These are phyloP conservation scores for Lantana camara DNA, from an alignment of 257 asterid species.

Conservation along the genomic window DNA sequence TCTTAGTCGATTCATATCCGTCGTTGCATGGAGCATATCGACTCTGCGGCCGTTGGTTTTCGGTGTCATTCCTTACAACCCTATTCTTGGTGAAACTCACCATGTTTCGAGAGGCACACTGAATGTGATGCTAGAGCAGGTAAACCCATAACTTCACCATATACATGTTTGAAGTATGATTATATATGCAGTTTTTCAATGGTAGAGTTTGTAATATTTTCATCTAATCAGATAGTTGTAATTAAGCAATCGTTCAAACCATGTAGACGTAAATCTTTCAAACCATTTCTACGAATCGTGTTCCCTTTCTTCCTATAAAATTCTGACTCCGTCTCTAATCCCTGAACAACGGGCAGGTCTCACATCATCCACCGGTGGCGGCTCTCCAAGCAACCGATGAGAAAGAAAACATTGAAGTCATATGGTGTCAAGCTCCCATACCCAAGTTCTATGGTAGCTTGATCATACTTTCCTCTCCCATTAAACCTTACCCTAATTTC, in stretches of 20 bases:
- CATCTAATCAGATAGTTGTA: too few relatives aligned
- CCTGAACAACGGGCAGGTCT: conserved; percentile 57
- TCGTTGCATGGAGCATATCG: conserved; percentile 88
- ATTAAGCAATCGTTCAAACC: too few relatives aligned
- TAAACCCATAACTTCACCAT: too few relatives aligned
- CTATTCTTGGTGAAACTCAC: conserved; percentile 93
- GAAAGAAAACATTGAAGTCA: conserved; percentile 48
- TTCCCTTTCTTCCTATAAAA: too few relatives aligned
- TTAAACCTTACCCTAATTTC: too few relatives aligned
- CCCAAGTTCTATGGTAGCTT: conserved; percentile 67
- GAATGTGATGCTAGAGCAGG: conserved; percentile 85
- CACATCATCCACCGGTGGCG: conserved; percentile 89
- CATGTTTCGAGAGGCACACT: conserved; percentile 68
- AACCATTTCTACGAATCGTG: too few relatives aligned
- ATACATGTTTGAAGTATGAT: too few relatives aligned
- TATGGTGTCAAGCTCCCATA: conserved; percentile 68
- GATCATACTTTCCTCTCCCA: neutral
- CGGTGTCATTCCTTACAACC: conserved; percentile 90
- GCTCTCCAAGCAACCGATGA: conserved; percentile 92
- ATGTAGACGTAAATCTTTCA: too few relatives aligned
- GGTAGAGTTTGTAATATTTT: too few relatives aligned
- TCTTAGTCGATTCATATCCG: conserved; percentile 48
- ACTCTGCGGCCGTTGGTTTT: conserved; percentile 65
- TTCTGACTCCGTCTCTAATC: too few relatives aligned
- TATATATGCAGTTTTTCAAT: too few relatives aligned